Evolutionary conservation across 2,329 filamentous ascomycete genomes (phyloP).

Genomic region (Xylariales sp.): DNA sequence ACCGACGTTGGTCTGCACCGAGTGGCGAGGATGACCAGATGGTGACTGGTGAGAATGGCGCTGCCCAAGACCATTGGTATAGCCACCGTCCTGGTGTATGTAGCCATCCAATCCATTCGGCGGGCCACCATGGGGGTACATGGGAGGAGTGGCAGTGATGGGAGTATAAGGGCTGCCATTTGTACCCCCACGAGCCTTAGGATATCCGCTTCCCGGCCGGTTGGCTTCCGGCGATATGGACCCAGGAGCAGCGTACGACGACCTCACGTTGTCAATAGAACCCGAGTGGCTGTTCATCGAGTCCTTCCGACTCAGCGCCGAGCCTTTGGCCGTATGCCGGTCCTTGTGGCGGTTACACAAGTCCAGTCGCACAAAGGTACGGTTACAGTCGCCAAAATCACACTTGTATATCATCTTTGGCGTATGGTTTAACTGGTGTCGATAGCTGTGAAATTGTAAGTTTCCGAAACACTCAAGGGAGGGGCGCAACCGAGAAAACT

Average conservation of each 20-base stretch:
- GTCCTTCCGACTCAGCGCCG: constrained; percentile 70
- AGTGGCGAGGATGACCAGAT: constrained; percentile 37
- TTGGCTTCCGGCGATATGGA: constrained; percentile 45
- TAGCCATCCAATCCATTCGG: constrained; percentile 38
- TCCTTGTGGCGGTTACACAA: constrained; percentile 82
- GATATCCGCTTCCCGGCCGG: constrained; percentile 37
- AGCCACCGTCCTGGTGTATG: constrained; percentile 35
- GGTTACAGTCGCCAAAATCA: constrained; percentile 84
- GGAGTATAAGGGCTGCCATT: constrained; percentile 43
- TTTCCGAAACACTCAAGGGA: constrained; percentile 7
- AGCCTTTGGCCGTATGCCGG: constrained; percentile 74
- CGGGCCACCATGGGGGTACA: constrained; percentile 29
- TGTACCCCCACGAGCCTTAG: constrained; percentile 39
- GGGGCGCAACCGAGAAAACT: constrained; percentile 30
- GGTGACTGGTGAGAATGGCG: constrained; percentile 36
- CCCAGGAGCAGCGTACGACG: constrained; percentile 34
- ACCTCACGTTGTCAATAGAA: constrained; percentile 35
- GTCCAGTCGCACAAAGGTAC: constrained; percentile 90
- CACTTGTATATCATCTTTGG: constrained; percentile 94
- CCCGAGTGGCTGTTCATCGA: constrained; percentile 52
- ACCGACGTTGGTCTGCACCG: constrained; percentile 41
- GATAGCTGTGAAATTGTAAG: constrained; percentile 49
- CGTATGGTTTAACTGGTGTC: constrained; percentile 92
- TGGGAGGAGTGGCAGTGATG: constrained; percentile 38
- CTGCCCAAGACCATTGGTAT: constrained; percentile 25